A percentile compares a stretch with the other conserved stretches of the same genome.
These are phyloP conservation scores for Rhodotorula paludigena DNA, from an alignment of 768 basidiomycete species.

Conservation along the genomic window DNA sequence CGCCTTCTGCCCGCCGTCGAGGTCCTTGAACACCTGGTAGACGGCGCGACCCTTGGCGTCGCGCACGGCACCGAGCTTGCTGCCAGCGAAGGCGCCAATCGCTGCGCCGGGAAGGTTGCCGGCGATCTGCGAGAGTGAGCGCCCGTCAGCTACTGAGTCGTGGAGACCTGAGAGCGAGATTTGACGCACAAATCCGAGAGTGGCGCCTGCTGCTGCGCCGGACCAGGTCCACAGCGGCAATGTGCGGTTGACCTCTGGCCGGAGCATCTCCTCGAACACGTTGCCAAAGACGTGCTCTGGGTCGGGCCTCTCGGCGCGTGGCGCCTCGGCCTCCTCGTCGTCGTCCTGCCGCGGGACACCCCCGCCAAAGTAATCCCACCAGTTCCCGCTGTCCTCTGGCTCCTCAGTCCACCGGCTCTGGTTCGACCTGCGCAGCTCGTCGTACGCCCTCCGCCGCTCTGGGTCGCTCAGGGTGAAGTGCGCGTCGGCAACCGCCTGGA, in stretches of 20 bases:
- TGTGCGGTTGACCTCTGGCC: conserved; percentile 28
- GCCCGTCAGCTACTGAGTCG: not conserved
- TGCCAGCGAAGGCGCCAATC: conserved; percentile 31
- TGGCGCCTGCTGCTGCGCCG: conserved; percentile 33
- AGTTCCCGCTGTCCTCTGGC: conserved; percentile 1
- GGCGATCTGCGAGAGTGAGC: conserved; percentile 8
- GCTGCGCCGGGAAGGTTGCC: conserved; percentile 38
- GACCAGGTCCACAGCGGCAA: conserved; percentile 39
- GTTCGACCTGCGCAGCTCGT: conserved; percentile 15
- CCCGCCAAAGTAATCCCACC: conserved; percentile 22
- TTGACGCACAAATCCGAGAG: conserved; percentile 29
- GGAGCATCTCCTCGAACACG: conserved; percentile 38
- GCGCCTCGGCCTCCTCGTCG: not conserved
- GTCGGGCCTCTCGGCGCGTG: conserved; percentile 24
- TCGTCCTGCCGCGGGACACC: not conserved
- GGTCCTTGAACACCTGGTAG: conserved; percentile 29
- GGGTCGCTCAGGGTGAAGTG: conserved; percentile 27
- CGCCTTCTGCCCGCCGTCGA: conserved; percentile 32
- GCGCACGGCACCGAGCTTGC: conserved; percentile 27
- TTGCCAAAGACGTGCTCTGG: conserved; percentile 35
- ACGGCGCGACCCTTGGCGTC: conserved; percentile 39
- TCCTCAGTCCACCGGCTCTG: not conserved
- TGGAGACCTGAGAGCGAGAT: not conserved
- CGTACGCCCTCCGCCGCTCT: conserved; percentile 20
- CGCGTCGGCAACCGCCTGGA: conserved; percentile 39